Evolutionary conservation across 768 basidiomycete genomes (phyloP).

Genomic region (Suillus plorans): DNA sequence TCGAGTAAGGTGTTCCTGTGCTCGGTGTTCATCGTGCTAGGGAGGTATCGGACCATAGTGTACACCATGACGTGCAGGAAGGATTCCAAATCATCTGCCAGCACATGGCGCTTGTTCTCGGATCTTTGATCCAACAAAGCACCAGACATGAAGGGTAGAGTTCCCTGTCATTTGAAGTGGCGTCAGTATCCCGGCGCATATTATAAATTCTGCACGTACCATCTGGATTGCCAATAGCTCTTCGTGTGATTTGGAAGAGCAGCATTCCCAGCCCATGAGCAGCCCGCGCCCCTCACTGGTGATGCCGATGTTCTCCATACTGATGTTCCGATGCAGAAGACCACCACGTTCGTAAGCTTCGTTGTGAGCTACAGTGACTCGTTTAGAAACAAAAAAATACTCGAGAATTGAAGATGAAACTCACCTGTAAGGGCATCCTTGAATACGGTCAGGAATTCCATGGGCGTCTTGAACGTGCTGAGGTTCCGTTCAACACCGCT

Average conservation of each 20-base stretch:
- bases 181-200: not conserved
- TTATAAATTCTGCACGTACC: not conserved
- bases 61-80: conserved; percentile 14
- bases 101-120: conserved; percentile 4
- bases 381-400: not conserved
- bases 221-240: not conserved
- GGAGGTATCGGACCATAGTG: conserved; percentile 12
- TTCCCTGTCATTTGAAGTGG: conserved; percentile 3
- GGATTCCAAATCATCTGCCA: conserved; percentile 11
- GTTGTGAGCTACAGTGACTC: conserved; percentile 15
- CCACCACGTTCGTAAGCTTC: conserved; percentile 12
- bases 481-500: not conserved
- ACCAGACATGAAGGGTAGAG: conserved; percentile 20
- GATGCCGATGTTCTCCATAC: conserved; percentile 22
- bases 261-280: conserved; percentile 27
- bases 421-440: conserved; percentile 2
- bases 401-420: not conserved
- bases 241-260: not conserved
- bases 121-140: conserved; percentile 8
- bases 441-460: not conserved
- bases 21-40: conserved; percentile 7
- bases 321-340: conserved; percentile 28
- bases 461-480: not conserved
- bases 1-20: not conserved
- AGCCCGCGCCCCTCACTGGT: conserved; percentile 10